Evolutionary conservation across 106 monocot genomes (phyloP).

Genomic region (Phalaenopsis equestris): DNA sequence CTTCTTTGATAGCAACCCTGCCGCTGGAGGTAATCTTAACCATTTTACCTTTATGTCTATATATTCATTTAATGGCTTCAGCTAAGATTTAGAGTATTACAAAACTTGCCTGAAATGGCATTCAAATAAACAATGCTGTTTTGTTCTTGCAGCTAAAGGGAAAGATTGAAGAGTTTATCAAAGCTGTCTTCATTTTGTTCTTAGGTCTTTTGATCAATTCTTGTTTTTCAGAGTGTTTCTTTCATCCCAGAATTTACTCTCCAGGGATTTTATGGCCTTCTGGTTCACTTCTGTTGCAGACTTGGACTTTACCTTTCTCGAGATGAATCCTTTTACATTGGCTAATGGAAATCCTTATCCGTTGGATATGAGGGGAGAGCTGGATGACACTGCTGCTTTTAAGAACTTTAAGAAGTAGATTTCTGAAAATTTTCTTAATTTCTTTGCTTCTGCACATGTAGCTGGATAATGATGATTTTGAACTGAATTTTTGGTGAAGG

Average conservation of each 20-base stretch:
- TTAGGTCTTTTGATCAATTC: slow-evolving; percentile 40
- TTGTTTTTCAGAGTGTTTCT: slow-evolving; percentile 1
- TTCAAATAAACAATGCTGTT: background rate
- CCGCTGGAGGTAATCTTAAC: slow-evolving; percentile 64
- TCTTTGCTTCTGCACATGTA: background rate
- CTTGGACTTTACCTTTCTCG: slow-evolving; percentile 88
- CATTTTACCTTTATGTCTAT: background rate
- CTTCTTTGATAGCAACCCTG: slow-evolving; percentile 82
- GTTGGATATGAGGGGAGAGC: slow-evolving; percentile 93
- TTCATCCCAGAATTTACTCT: background rate
- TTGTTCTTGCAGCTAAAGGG: slow-evolving; percentile 42
- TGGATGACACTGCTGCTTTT: slow-evolving; percentile 98
- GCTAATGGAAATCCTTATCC: slow-evolving; percentile 91
- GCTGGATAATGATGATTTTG: background rate
- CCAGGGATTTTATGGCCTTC: background rate
- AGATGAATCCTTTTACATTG: slow-evolving; percentile 98
- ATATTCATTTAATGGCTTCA: background rate
- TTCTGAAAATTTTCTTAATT: background rate
- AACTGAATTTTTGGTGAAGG: slow-evolving; percentile 22
- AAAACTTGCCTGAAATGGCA: background rate
- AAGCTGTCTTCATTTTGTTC: slow-evolving; percentile 77
- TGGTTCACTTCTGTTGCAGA: slow-evolving; percentile 32
- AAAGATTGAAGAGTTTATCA: slow-evolving; percentile 86
- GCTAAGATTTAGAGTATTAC: background rate
- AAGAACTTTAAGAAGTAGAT: slow-evolving; percentile 97